Evolutionary conservation across 306 rosid species (phyloP).

Genomic region (Sindora glabra): DNA sequence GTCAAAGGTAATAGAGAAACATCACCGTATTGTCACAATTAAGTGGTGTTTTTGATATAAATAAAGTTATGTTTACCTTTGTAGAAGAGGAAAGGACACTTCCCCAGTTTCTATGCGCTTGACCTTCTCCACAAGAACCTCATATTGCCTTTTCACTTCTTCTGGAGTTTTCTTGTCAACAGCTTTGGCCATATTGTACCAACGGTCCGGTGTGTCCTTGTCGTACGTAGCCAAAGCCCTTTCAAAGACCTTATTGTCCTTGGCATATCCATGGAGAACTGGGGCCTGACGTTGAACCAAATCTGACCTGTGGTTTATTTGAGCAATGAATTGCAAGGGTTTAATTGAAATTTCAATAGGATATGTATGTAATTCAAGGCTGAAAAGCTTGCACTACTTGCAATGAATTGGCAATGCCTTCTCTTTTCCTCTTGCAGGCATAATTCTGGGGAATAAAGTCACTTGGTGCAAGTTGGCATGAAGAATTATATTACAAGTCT

Average conservation of each 20-base stretch:
- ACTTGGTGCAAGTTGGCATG: no score
- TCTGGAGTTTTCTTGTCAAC: conserved; percentile 62
- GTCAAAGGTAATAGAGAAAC: no score
- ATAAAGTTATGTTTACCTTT: conserved; percentile 31
- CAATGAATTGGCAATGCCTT: neutral
- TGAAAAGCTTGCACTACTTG: neutral
- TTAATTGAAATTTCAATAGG: no score
- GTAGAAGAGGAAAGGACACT: conserved; percentile 40
- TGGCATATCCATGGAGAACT: conserved; percentile 40
- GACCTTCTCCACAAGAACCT: conserved; percentile 50
- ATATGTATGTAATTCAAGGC: no score
- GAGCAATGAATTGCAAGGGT: no score
- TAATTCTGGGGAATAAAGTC: no score
- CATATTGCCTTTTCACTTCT: conserved; percentile 56
- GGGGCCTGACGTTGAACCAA: conserved; percentile 35
- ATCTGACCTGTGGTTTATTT: no score
- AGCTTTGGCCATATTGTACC: conserved; percentile 62
- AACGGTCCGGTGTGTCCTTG: conserved; percentile 66
- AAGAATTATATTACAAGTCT: no score
- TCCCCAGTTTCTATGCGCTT: conserved; percentile 58
- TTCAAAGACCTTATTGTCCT: conserved; percentile 68
- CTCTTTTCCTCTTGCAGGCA: no score
- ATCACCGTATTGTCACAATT: no score
- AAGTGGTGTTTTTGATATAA: no score
- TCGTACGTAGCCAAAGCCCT: conserved; percentile 52